A percentile compares a stretch with the other conserved stretches of the same genome.
Evolutionary conservation across 257 asterid species (phyloP).

Genomic region (Handroanthus guayacan): DNA sequence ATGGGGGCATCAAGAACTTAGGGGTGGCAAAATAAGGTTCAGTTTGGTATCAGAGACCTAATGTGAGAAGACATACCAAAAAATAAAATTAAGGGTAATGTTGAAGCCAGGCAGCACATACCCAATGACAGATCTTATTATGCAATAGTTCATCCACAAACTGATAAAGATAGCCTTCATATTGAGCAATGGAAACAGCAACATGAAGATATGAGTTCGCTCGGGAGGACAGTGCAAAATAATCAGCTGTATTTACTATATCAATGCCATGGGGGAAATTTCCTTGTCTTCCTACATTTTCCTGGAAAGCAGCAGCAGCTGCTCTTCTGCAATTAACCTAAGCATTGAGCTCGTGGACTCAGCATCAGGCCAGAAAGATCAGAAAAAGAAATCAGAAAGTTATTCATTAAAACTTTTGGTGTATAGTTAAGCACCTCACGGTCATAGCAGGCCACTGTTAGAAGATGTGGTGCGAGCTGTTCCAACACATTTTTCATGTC

Average conservation of each 20-base stretch:
- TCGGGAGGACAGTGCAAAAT: slow-evolving; percentile 95
- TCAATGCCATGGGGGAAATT: slow-evolving; percentile 89
- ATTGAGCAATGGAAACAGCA: slow-evolving; percentile 85
- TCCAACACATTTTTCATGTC: slow-evolving; percentile 88
- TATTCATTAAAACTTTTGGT: slow-evolving; percentile 14
- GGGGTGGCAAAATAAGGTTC: slow-evolving; percentile 1
- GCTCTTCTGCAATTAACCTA: slow-evolving; percentile 99
- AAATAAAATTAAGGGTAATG: slow-evolving; percentile 22
- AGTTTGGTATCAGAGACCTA: slow-evolving; percentile 22
- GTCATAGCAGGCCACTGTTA: slow-evolving; percentile 93
- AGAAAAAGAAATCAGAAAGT: slow-evolving; percentile 26
- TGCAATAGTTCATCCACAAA: slow-evolving; percentile 84
- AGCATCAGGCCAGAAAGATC: slow-evolving; percentile 37
- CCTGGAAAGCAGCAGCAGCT: slow-evolving; percentile 99
- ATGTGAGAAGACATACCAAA: slow-evolving; percentile 23
- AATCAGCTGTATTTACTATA: slow-evolving; percentile 90
- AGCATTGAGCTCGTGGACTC: slow-evolving; percentile 42
- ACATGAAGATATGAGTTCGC: slow-evolving; percentile 84
- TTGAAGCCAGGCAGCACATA: slow-evolving; percentile 50
- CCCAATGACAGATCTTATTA: slow-evolving; percentile 97
- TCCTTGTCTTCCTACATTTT: slow-evolving; percentile 98
- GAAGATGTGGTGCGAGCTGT: slow-evolving; percentile 89
- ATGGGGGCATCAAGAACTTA: neutral
- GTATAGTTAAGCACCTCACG: slow-evolving; percentile 78
- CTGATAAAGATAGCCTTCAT: slow-evolving; percentile 80